A percentile compares a stretch with the other conserved stretches of the same genome.
These are phyloP conservation scores for Kwoniella newhampshirensis DNA, from an alignment of 768 basidiomycete genomes.

Conservation along the genomic window DNA sequence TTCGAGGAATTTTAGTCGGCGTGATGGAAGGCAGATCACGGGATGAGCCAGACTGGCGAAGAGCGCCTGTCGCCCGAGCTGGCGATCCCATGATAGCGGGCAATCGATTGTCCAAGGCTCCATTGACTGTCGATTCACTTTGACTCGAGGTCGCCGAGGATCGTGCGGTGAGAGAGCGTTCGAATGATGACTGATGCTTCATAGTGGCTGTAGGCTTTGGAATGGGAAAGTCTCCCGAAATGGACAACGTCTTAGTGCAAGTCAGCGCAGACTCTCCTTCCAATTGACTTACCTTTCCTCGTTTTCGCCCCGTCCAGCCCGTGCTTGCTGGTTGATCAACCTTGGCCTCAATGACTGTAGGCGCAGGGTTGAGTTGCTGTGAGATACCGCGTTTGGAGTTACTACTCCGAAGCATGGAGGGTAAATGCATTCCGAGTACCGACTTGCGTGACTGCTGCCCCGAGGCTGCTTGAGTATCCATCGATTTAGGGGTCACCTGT, in stretches of 20 bases:
- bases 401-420: constrained; percentile 79
- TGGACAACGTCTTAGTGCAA: constrained; percentile 37
- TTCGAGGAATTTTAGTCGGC: constrained; percentile 54
- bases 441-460: constrained; percentile 55
- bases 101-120: constrained; percentile 15
- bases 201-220: constrained; percentile 16
- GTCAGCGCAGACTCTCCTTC: constrained; percentile 10
- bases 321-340: constrained; percentile 20
- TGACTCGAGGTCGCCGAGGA: constrained; percentile 24
- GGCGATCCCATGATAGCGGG: constrained; percentile 44
- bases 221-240: constrained; percentile 25
- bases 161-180: constrained; percentile 17
- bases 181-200: constrained; percentile 27
- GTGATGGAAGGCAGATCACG: constrained; percentile 38
- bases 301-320: constrained; percentile 46
- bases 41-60: constrained; percentile 21
- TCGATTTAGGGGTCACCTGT: constrained; percentile 19
- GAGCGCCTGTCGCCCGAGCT: constrained; percentile 4
- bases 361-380: constrained; percentile 24
- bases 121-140: constrained; percentile 33
- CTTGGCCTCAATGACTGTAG: constrained; percentile 4
- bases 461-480: constrained; percentile 3
- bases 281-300: constrained; percentile 43
- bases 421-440: constrained; percentile 74
- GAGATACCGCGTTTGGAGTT: constrained; percentile 73